Conservation (phyloP, 495 filamentous ascomycete genomes). For the Penicillium psychrofluorescens region DNA sequence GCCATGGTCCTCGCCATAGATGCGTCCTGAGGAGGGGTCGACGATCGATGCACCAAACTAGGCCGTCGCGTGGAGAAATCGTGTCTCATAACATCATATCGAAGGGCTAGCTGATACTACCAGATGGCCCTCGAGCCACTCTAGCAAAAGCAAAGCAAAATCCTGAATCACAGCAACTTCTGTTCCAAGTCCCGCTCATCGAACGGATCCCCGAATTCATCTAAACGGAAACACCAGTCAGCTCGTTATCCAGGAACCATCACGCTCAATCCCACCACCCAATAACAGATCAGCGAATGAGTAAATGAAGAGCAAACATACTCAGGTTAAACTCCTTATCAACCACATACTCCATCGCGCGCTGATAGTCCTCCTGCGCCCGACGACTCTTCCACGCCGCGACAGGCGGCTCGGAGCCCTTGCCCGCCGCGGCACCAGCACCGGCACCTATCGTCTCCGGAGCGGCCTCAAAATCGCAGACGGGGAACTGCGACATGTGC, state of each 20-base stretch:
- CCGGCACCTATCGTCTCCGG: not conserved
- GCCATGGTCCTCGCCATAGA: no score
- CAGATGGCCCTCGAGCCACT: no score
- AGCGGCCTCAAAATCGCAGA: not conserved
- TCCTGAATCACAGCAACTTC: conserved; percentile 38
- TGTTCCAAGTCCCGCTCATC: conserved; percentile 56
- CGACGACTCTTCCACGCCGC: conserved; percentile 53
- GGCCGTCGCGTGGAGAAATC: conserved; percentile 1
- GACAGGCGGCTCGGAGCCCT: conserved; percentile 31
- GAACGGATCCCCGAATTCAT: conserved; percentile 50
- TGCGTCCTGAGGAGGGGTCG: no score
- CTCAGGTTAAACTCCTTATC: conserved; percentile 42
- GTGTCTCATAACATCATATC: conserved; percentile 25
- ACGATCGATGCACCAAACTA: no score
- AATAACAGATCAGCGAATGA: not conserved
- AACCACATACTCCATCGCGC: conserved; percentile 39
- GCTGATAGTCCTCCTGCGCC: conserved; percentile 53
- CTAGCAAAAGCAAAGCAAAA: not conserved
- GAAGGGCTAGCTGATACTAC: not conserved
- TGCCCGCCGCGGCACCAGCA: not conserved
- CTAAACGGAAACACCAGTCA: conserved; percentile 13
- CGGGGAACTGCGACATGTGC: conserved; percentile 3
- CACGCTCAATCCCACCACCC: not conserved
- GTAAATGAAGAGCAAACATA: conserved; percentile 14
- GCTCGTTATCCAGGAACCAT: not conserved